A percentile compares a stretch with the other conserved stretches of the same genome.
Conservation (phyloP, 345 rosid species). For the Ceriops decandra region DNA sequence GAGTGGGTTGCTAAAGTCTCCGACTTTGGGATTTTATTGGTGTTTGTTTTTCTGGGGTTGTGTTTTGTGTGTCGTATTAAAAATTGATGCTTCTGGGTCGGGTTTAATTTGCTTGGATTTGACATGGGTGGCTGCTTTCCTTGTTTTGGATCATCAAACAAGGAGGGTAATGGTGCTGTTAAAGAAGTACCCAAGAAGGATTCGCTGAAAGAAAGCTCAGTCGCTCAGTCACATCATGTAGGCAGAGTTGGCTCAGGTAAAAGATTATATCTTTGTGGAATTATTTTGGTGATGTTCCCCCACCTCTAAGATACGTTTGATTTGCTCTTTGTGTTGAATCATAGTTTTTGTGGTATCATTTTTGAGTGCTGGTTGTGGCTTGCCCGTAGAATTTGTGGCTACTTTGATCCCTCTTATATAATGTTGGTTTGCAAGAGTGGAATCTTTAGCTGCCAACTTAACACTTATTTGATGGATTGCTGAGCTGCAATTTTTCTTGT, state of each 20-base stretch:
- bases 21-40: background rate
- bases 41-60: background rate
- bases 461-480: slow-evolving; percentile 14
- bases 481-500: slow-evolving; percentile 13
- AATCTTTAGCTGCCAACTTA: slow-evolving; percentile 9
- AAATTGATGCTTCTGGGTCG: slow-evolving; percentile 34
- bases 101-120: slow-evolving; percentile 37
- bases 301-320: slow-evolving; percentile 5
- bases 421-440: slow-evolving; percentile 16
- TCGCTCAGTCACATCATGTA: slow-evolving; percentile 64
- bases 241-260: slow-evolving; percentile 65
- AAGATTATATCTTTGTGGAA: slow-evolving; percentile 26
- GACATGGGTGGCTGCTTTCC: slow-evolving; percentile 98
- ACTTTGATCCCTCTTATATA: slow-evolving; percentile 42
- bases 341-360: slow-evolving; percentile 28
- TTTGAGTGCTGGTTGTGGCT: slow-evolving; percentile 20
- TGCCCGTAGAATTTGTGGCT: slow-evolving; percentile 17
- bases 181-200: slow-evolving; percentile 75
- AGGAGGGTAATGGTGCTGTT: slow-evolving; percentile 45
- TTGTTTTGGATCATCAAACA: slow-evolving; percentile 89
- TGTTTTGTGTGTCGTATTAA: slow-evolving; percentile 6
- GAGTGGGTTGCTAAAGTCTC: slow-evolving; percentile 11
- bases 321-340: slow-evolving; percentile 34
- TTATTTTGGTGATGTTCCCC: background rate
- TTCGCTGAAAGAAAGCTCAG: slow-evolving; percentile 67